Conservation (phyloP, 179 eudicot genomes). For the Beta macrorhiza region DNA sequence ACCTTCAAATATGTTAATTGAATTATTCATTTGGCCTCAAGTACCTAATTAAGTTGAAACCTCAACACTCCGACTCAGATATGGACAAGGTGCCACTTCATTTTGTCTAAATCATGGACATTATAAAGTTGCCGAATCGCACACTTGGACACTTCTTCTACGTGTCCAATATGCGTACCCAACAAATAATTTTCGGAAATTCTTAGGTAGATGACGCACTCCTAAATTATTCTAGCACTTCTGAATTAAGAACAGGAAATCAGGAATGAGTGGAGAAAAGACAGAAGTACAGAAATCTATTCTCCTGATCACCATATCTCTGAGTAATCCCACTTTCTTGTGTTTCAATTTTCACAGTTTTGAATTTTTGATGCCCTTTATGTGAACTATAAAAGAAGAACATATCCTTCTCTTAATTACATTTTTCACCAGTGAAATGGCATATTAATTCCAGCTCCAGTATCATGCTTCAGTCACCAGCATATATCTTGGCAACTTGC, state of each 20-base stretch:
- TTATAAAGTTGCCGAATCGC: no score
- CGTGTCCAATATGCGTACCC: no score
- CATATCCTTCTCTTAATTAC: neutral
- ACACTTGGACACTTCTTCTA: no score
- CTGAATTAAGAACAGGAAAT: neutral
- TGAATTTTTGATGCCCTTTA: conserved; percentile 2
- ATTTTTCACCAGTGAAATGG: conserved; percentile 28
- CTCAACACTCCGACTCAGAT: no score
- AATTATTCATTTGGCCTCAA: no score
- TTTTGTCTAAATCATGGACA: no score
- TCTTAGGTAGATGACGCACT: neutral
- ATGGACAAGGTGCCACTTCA: no score
- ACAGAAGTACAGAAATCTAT: neutral
- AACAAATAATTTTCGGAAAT: neutral
- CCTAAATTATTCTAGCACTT: neutral
- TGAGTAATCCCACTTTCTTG: conserved; percentile 13
- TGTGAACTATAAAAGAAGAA: conserved; percentile 1
- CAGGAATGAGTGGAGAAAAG: neutral
- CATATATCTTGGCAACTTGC: neutral
- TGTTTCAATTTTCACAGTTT: conserved; percentile 2
- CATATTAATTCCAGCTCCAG: conserved; percentile 13
- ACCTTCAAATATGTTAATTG: no score
- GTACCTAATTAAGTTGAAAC: no score
- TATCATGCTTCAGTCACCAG: neutral
- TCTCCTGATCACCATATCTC: neutral